phyloP scores from a whole-genome alignment of 73 alveolate genomes.

The Paramecium sonneborni region DNA sequence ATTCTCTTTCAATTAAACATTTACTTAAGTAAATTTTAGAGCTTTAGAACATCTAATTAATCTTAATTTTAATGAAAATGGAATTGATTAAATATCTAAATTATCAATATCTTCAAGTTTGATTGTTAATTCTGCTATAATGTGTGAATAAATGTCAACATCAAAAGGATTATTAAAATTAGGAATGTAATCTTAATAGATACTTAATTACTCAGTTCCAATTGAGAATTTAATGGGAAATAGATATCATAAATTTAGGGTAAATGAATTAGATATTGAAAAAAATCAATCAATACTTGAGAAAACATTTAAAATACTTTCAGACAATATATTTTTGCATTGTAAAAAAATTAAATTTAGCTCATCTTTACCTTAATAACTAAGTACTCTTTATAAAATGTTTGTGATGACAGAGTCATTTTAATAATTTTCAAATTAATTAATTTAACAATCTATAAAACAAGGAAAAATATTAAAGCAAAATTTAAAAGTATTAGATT shows the following conservation, averaged over 20 bases:
- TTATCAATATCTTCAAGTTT: not conserved
- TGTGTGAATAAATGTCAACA: constrained; percentile 19
- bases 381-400: not conserved
- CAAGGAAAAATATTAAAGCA: not conserved
- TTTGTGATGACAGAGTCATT: not conserved
- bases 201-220: not conserved
- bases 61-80: not conserved
- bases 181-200: not conserved
- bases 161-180: constrained; percentile 8
- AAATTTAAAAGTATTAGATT: not conserved
- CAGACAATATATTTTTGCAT: not conserved
- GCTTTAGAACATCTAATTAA: constrained; percentile 12
- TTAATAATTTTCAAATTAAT: not conserved
- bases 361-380: not conserved
- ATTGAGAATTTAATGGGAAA: not conserved
- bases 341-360: not conserved
- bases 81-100: not conserved
- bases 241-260: constrained; percentile 24
- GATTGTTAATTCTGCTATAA: not conserved
- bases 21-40: not conserved
- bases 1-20: not conserved
- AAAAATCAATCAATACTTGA: not conserved
- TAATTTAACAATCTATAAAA: not conserved
- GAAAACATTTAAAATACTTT: not conserved
- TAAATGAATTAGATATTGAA: not conserved